A percentile compares a stretch with the other conserved stretches of the same genome.
Conservation (phyloP, 345 rosid species). For the Citrus sinensis region DVS_A1.0 CM039163.1:51406001-51406500, state of each 20-base stretch:
- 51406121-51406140: not conserved
- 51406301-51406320: not conserved
- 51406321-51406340: not conserved
- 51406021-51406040: not conserved
- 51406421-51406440: not conserved
- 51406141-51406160: not conserved
- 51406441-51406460: not conserved
- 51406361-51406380: not conserved
- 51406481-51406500: conserved; percentile 95
- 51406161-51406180: not conserved
- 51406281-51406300: not conserved
- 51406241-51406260: not conserved
- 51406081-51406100: not conserved
- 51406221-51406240: not conserved
- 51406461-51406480: conserved; percentile 17
- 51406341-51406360: not conserved
- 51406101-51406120: not conserved
- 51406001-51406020: not conserved
- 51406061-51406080: not conserved
- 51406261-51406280: not conserved
- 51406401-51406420: not conserved
- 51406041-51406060: not conserved
- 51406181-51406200: not conserved
- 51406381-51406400: too few species aligned
- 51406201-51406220: not conserved